phyloP scores from a whole-genome alignment of 805 yeast species.

The Metschnikowia matae region DNA sequence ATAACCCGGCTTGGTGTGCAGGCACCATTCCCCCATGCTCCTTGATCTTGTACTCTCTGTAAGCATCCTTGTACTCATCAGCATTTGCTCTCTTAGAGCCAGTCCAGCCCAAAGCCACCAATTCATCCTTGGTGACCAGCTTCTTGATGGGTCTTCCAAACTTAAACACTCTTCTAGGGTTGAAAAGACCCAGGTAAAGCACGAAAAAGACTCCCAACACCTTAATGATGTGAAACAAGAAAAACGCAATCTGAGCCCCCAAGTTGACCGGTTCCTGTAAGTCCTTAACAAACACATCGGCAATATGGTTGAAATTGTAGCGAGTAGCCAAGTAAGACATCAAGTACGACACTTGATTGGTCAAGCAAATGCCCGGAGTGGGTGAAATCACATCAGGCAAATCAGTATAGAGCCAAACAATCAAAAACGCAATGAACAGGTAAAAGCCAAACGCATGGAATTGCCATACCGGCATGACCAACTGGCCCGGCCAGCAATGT shows the following conservation, averaged over 20 bases:
- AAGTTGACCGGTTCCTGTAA: conserved; percentile 35
- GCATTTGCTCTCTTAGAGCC: conserved; percentile 73
- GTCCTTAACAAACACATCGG: conserved; percentile 48
- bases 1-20: conserved; percentile 71
- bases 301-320: conserved; percentile 41
- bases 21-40: conserved; percentile 70
- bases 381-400: conserved; percentile 86
- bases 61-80: conserved; percentile 65
- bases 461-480: conserved; percentile 72
- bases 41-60: conserved; percentile 60
- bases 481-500: conserved; percentile 84
- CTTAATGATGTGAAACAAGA: conserved; percentile 68
- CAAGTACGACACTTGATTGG: conserved; percentile 47
- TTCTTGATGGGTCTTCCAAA: conserved; percentile 25
- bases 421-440: conserved; percentile 37
- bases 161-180: conserved; percentile 52
- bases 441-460: conserved; percentile 42
- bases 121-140: conserved; percentile 46
- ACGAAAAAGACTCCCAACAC: conserved; percentile 49
- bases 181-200: conserved; percentile 67
- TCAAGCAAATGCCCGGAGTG: conserved; percentile 84
- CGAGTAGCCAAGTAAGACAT: conserved; percentile 20
- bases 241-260: conserved; percentile 62
- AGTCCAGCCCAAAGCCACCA: conserved; percentile 86
- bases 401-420: conserved; percentile 86